Base-by-base conservation (phyloP, 495 filamentous ascomycete species). In the Lophium mytilinum region DNA sequence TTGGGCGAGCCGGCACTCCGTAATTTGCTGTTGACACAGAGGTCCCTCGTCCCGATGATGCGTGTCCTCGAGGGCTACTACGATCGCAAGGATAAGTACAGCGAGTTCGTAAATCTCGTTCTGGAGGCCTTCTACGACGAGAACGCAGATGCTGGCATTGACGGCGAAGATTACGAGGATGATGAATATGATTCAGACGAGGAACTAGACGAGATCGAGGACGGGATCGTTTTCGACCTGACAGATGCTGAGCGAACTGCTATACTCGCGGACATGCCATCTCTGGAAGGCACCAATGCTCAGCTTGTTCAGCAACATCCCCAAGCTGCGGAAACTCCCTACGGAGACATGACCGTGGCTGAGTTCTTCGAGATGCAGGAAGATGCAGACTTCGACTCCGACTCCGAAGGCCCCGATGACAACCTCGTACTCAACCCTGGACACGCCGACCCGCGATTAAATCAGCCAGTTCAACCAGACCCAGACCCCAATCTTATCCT, bases 11-110 rank as follows among this genome's bases (percentile, higher is more conserved):
- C 63, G 6, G 65, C 53, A 3, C 60, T 87, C 39, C 69, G 78
- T 21, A 68, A 76, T 19, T 62, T 88, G 54, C 72, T 87, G 52
- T 63, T 87, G 37, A 79, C 76, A n/a, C 83, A 87, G 64, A 69
- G 72, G n/a, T 66, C 69, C 24, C 61, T 87, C 14, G 71, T 66
- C 0, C 57, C 72, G 9, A 72, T 87, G 15, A 75, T 74, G 63
- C 60, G 74, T 1, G 63, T 79, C 4, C 68, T 88, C 7, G 12
- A 24, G 15, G 45, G 45, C 11, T 12, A 30, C 15, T 11, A 24
- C 21, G 30, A 1, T 24, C 14, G 14, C 33, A 24, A 12, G 30
- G 21, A 48, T 24, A 24, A 30, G 14, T 9, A 24, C 14, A 24
- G 4, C 18, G 8, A 24, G 2, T 14, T 8, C 33, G 14, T 41